Evolutionary conservation across 169 alveolate species (phyloP), one percentile per base, ranked within the genome.

Genomic region (Plasmodium gaboni): DNA sequence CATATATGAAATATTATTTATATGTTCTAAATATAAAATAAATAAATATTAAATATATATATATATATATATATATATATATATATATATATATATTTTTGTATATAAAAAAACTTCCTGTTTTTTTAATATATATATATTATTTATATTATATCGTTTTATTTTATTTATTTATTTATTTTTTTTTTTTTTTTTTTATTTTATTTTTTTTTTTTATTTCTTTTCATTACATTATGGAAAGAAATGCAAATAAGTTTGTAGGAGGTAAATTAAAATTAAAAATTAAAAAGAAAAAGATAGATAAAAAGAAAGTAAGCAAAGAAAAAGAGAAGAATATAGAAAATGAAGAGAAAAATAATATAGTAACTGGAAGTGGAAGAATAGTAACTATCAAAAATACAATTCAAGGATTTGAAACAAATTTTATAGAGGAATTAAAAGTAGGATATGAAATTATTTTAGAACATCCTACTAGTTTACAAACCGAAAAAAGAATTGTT

Each of bases 331-430:
- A 63, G 22, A 5, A 51, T 2, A 46, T 1, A n/a, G 17, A 9
- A 42, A 46, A 46, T 2, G 44, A 46, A 46, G 50, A 60, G 1
- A 17, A 60, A 3, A 38, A 74, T 5, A 32, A 65, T 42, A 50
- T 83, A 38, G 8, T 83, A 17, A 59, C 38, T 22, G 96, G 96
- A 0, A 64, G 91, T 69, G 96, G 96, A 55, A 74, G 96, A 57
- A 73, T 94, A 86, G 94, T 92, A 8, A 88, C 95, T 12, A 86
- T 93, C n/a, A 92, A 93, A 38, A 94, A 88, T 67, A 94, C 96
- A 2, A 76, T 94, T 15, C 96, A 92, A 69, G 96, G 96, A 88
- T 87, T 94, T 64, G 95, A 88, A 44, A 94, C 96, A 10, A 90
- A 88, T 42, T 94, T 94, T 83, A 67, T 85, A 48, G 94, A 87